Percentiles rank a stretch among this genome's conserved stretches.
phyloP scores from a whole-genome alignment of 768 basidiomycete species.

The Russula earlei region DNA sequence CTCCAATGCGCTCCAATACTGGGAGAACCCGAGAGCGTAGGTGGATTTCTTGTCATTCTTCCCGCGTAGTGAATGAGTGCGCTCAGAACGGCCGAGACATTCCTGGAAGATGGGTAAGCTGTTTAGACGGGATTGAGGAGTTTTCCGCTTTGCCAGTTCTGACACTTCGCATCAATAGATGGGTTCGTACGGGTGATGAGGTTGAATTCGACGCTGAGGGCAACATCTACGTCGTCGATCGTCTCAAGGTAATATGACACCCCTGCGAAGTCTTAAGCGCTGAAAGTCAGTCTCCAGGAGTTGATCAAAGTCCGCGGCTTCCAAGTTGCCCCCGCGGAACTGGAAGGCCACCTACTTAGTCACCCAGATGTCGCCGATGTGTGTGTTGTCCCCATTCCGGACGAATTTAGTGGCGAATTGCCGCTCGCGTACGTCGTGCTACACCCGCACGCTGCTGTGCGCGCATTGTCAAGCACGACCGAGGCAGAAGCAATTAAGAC shows the following conservation, averaged over 20 bases:
- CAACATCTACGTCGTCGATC: conserved; percentile 51
- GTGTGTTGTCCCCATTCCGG: conserved; percentile 58
- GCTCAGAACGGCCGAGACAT: conserved; percentile 55
- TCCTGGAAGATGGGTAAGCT: conserved; percentile 47
- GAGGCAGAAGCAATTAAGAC: conserved; percentile 13
- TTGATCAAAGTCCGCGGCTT: conserved; percentile 61
- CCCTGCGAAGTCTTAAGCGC: conserved; percentile 11
- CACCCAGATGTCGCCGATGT: conserved; percentile 50
- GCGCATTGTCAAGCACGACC: background rate
- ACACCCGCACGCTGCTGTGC: conserved; percentile 19
- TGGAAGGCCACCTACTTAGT: conserved; percentile 53
- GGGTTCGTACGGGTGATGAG: conserved; percentile 63
- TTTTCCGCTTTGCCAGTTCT: background rate
- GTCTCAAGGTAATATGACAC: conserved; percentile 38
- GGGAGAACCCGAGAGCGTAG: conserved; percentile 50
- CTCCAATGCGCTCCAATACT: conserved; percentile 34
- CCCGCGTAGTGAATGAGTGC: background rate
- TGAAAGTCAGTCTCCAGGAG: conserved; percentile 33
- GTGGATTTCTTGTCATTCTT: conserved; percentile 21
- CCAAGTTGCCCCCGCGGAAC: conserved; percentile 66
- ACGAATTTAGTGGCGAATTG: conserved; percentile 65
- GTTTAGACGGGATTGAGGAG: background rate
- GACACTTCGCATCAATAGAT: conserved; percentile 31
- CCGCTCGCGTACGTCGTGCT: conserved; percentile 62
- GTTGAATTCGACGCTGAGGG: conserved; percentile 43